Evolutionary conservation across 2,329 filamentous ascomycete genomes (phyloP).

Genomic region (Penicillium sp.): DNA sequence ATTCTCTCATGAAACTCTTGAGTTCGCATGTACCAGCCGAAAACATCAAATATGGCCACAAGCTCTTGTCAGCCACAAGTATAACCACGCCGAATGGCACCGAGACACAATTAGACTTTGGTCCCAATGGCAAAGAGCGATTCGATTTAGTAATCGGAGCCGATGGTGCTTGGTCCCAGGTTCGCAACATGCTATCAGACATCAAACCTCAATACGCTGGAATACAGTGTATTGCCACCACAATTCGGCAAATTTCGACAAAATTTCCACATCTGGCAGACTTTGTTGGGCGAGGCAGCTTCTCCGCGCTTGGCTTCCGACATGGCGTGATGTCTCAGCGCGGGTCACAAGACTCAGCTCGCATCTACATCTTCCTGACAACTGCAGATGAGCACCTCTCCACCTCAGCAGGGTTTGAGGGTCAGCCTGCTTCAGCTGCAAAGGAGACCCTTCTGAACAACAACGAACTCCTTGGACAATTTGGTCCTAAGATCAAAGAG

Average conservation of each 20-base stretch:
- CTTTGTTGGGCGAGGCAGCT: constrained; percentile 26
- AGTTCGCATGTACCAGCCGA: constrained; percentile 10
- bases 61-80: constrained; percentile 11
- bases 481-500: constrained; percentile 18
- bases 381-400: constrained; percentile 21
- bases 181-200: constrained; percentile 22
- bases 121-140: constrained; percentile 1
- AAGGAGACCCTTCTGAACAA: constrained; percentile 19
- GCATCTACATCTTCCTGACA: constrained; percentile 25
- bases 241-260: constrained; percentile 18
- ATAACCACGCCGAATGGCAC: not conserved
- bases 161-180: constrained; percentile 30
- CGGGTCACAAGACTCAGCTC: constrained; percentile 19
- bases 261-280: constrained; percentile 23
- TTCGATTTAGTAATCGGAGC: constrained; percentile 29
- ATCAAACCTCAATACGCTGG: constrained; percentile 22
- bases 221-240: constrained; percentile 12
- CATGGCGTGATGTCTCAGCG: constrained; percentile 30
- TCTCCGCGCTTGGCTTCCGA: constrained; percentile 24
- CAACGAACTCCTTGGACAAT: constrained; percentile 13
- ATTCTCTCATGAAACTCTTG: constrained; percentile 20
- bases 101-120: constrained; percentile 15
- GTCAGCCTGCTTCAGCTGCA: constrained; percentile 9
- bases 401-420: constrained; percentile 5
- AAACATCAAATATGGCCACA: constrained; percentile 22